These are phyloP conservation scores for Sesbania bispinosa DNA, from an alignment of 306 rosid species.

Conservation along the genomic window DNA sequence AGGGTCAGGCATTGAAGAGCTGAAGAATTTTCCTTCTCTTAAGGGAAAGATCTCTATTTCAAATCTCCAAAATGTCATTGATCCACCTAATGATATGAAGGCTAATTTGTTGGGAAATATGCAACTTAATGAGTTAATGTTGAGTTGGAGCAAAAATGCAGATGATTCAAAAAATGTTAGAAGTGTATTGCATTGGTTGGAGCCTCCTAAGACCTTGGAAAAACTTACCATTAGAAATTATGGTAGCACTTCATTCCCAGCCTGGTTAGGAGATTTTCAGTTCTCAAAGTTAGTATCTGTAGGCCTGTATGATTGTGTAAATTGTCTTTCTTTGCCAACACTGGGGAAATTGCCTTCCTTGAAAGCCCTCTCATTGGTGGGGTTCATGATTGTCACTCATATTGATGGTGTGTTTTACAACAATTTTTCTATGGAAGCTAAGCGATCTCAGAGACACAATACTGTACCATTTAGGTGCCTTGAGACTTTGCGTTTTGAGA, in stretches of 20 bases:
- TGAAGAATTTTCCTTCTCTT: not conserved
- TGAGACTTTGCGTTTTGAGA: not conserved
- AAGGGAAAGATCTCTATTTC: conserved; percentile 9
- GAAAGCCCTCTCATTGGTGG: conserved; percentile 1
- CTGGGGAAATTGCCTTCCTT: not conserved
- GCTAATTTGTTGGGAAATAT: not conserved
- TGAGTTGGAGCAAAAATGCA: not conserved
- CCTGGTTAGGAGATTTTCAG: not conserved
- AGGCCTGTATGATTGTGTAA: not conserved
- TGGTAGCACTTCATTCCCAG: not conserved
- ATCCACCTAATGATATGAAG: not conserved
- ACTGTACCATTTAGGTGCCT: not conserved
- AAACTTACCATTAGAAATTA: conserved; percentile 5
- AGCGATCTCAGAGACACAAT: not conserved
- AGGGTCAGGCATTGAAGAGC: not conserved
- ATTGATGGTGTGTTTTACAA: not conserved
- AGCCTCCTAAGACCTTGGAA: not conserved
- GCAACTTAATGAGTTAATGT: not conserved
- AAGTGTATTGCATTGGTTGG: not conserved
- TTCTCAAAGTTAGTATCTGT: not conserved
- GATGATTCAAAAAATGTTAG: not conserved
- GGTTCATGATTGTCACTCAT: not conserved
- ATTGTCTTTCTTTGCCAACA: not conserved
- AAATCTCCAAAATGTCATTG: not conserved
- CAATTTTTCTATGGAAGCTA: not conserved